A percentile compares a stretch with the other conserved stretches of the same genome.
Evolutionary conservation across 2,329 filamentous ascomycete genomes (phyloP).

Genomic region (Cladosporium sp.): DNA sequence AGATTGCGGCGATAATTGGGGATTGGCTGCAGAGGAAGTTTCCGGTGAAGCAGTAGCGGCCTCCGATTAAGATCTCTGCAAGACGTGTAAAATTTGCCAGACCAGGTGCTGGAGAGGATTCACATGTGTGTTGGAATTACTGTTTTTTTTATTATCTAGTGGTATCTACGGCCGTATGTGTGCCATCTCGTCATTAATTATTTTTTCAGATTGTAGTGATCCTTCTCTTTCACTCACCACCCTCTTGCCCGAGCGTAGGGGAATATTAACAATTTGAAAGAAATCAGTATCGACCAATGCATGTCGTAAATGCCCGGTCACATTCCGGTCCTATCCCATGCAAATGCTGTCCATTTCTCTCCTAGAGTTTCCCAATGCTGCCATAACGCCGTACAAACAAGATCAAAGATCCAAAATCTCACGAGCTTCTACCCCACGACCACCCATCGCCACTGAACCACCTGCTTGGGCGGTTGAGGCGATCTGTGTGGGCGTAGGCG

Average conservation of each 20-base stretch:
- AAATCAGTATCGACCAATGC: neutral
- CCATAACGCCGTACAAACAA: neutral
- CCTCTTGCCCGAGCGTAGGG: too few species aligned
- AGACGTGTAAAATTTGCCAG: neutral
- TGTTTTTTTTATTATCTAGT: conserved; percentile 3
- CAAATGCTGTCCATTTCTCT: neutral
- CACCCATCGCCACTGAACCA: conserved; percentile 4
- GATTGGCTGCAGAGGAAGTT: conserved; percentile 16
- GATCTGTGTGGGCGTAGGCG: conserved; percentile 1
- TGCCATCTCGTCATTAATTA: too few species aligned
- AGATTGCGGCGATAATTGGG: conserved; percentile 16
- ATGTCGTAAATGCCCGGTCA: too few species aligned
- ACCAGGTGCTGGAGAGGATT: neutral
- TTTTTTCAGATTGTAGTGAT: neutral
- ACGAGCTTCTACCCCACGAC: neutral
- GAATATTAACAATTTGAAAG: too few species aligned
- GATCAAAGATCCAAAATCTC: neutral
- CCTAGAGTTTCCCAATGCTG: neutral
- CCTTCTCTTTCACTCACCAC: conserved; percentile 1
- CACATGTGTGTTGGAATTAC: neutral
- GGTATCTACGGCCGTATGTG: too few species aligned
- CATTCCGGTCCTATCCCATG: neutral
- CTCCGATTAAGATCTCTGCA: too few species aligned
- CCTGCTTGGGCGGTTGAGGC: neutral
- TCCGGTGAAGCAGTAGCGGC: neutral